A percentile compares a stretch with the other conserved stretches of the same genome.
phyloP scores from a whole-genome alignment of 2,329 filamentous ascomycete genomes.

The Trichocomaceae sp. region DNA sequence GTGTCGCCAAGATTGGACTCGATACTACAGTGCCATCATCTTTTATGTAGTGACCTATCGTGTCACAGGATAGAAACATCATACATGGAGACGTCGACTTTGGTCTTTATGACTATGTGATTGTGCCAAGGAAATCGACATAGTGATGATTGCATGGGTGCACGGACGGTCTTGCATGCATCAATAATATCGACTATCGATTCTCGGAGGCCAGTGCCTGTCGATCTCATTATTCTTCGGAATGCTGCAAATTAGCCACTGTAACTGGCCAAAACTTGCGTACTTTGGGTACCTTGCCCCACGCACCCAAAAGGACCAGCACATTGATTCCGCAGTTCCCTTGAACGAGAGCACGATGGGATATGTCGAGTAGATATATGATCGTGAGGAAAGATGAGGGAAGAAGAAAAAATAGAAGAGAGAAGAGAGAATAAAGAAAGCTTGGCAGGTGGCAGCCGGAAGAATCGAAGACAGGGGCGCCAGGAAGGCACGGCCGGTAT shows the following conservation, averaged over 20 bases:
- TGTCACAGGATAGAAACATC: no score
- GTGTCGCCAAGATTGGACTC: not conserved
- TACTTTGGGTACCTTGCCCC: not conserved
- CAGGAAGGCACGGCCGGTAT: not conserved
- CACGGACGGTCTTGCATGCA: not conserved
- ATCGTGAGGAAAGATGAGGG: not conserved
- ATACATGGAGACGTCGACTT: no score
- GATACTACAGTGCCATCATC: constrained; percentile 3
- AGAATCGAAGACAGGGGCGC: not conserved
- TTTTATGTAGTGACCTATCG: no score
- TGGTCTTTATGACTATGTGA: no score
- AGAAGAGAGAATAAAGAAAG: not conserved
- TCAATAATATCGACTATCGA: not conserved
- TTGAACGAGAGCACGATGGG: not conserved
- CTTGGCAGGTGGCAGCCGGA: not conserved
- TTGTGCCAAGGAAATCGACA: not conserved
- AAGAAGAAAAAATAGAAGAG: not conserved
- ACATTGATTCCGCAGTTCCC: not conserved
- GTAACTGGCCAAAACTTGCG: no score
- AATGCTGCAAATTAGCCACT: not conserved
- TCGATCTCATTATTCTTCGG: constrained; percentile 1
- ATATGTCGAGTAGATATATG: no score
- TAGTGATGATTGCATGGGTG: not conserved
- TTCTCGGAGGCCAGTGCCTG: constrained; percentile 1
- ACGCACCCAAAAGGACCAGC: not conserved